phyloP scores from a whole-genome alignment of 768 basidiomycete genomes.

The Auriscalpium microsporum region DNA sequence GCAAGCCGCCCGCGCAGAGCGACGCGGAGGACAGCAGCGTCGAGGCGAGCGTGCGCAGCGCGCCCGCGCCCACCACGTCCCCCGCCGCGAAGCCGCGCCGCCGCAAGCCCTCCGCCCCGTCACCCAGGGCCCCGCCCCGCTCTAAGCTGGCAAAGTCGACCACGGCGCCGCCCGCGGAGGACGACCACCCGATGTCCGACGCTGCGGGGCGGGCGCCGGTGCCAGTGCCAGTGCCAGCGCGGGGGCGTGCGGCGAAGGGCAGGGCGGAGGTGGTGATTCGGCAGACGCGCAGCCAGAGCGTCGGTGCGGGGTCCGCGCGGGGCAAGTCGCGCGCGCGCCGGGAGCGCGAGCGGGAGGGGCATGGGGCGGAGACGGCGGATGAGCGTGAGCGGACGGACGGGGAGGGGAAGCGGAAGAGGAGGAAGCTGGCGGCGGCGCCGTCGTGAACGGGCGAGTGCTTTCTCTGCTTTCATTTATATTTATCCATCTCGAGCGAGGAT shows the following conservation, averaged over 20 bases:
- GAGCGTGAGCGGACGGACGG: conserved; percentile 1
- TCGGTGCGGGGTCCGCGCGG: not conserved
- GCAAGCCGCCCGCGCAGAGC: not conserved
- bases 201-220: not conserved
- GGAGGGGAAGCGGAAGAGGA: not conserved
- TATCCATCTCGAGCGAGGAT: too few species aligned
- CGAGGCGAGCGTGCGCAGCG: not conserved
- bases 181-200: not conserved
- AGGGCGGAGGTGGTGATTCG: not conserved
- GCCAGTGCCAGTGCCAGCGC: too few species aligned
- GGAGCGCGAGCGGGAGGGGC: not conserved
- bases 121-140: too few species aligned
- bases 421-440: not conserved
- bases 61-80: not conserved
- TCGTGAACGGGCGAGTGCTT: not conserved
- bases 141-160: not conserved
- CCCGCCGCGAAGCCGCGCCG: not conserved
- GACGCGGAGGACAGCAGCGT: conserved; percentile 7
- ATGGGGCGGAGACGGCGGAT: not conserved
- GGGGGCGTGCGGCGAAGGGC: not conserved
- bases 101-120: not conserved
- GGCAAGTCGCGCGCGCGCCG: not conserved
- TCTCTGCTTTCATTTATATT: too few species aligned
- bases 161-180: not conserved
- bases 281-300: not conserved